Conservation (phyloP, 371 early-diverging fungal genomes). For the Gilbertella persicaria region DNA sequence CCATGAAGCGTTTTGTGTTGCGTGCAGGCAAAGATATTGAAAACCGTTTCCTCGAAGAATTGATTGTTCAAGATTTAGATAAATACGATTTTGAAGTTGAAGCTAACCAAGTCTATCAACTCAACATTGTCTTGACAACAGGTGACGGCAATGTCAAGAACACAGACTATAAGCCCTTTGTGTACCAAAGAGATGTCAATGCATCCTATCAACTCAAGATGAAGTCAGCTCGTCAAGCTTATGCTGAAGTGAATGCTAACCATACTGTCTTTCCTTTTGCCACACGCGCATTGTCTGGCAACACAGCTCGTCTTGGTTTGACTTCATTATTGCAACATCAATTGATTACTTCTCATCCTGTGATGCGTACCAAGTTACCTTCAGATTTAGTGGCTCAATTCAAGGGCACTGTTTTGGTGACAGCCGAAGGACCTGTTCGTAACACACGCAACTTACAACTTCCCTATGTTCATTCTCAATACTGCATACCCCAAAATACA, state of each 20-base stretch:
- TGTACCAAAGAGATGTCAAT: conserved; percentile 83
- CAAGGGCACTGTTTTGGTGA: conserved; percentile 83
- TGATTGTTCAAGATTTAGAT: conserved; percentile 62
- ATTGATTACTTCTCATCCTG: conserved; percentile 76
- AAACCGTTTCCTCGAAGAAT: conserved; percentile 77
- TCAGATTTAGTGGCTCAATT: conserved; percentile 81
- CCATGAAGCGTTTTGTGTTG: conserved; percentile 80
- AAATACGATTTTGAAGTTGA: conserved; percentile 68
- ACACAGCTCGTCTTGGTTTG: conserved; percentile 85
- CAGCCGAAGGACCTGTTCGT: conserved; percentile 73
- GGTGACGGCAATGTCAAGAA: conserved; percentile 77
- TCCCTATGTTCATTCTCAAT: conserved; percentile 77
- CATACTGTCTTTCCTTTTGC: conserved; percentile 88
- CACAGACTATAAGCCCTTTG: conserved; percentile 73
- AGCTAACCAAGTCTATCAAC: conserved; percentile 80
- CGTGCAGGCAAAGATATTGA: conserved; percentile 84
- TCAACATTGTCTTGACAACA: conserved; percentile 82
- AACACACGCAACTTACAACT: conserved; percentile 61
- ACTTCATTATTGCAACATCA: conserved; percentile 76
- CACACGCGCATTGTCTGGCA: conserved; percentile 69
- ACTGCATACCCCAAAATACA: conserved; percentile 55
- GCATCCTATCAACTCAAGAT: conserved; percentile 84
- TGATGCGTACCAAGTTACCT: conserved; percentile 63
- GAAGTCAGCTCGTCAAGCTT: conserved; percentile 77
- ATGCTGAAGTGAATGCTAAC: conserved; percentile 69